Evolutionary conservation across 2,329 filamentous ascomycete species (phyloP), one percentile per base, ranked within the genome.

Genomic region (Aspergillus flavus): DNA sequence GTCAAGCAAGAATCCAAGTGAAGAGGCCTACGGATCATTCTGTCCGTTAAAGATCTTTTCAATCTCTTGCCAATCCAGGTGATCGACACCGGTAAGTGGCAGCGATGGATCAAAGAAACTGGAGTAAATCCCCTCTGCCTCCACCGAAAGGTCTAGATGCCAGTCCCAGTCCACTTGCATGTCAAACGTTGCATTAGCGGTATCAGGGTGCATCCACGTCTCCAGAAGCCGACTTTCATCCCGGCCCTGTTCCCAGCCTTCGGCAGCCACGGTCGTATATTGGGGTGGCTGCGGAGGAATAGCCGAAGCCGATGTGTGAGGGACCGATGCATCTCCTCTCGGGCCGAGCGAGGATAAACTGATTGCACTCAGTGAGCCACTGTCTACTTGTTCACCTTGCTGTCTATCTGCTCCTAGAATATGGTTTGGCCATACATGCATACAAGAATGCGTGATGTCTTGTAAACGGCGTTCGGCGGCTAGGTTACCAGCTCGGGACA

Each of bases 11-110:
- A 7, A 48, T 6, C 2, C 21, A 48, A 26, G 10, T 16, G 23
- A 4, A 1, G 12, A 34, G 6, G 10, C 19, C 32, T 36, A 54
- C 4, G 32, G 10, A 3, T 54, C 36, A 36, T 50, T 57, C 55
- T 45, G 26, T 21, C 46, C 46, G 26, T 63, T 61, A 7, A 70
- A 66, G 6, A 70, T 41, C 39, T 70, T 70, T 26, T 70, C 68
- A 53, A 70, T 69, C 57, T 70, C 68, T n/a, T 66, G 46, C 68
- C 68, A 70, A 46, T 70, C 68, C 41, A 61, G 62, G 39, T 70
- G 62, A 57, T 70, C 68, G 11, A 70, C 66, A 7, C 68, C 68
- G 1, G 68, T 70, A 30, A 70, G 52, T 10, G 68, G 65, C 19
- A 70, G 48, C 6, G 61, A 66, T 4, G 68, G 68, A 57, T 68